phyloP scores from a whole-genome alignment of 116 monocot species.

The Cymodocea nodosa region DNA sequence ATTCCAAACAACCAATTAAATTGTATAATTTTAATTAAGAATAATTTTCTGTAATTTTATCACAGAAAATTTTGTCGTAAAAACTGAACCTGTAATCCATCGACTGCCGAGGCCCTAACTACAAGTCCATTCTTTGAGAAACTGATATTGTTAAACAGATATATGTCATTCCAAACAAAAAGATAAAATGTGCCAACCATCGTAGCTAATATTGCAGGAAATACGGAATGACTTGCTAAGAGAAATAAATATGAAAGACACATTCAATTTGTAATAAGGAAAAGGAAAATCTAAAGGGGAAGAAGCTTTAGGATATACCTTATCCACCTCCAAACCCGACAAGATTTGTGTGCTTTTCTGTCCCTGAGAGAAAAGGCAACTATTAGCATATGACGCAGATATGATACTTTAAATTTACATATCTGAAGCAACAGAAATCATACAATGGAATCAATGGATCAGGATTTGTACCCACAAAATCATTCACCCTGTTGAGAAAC shows the following conservation, averaged over 20 bases:
- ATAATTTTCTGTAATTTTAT: not conserved
- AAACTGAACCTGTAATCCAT: too few relatives aligned
- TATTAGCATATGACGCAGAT: not conserved
- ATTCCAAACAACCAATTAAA: not conserved
- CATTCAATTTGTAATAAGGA: not conserved
- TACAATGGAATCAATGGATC: conserved; percentile 80
- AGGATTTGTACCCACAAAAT: conserved; percentile 61
- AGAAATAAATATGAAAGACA: not conserved
- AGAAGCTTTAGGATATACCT: conserved; percentile 29
- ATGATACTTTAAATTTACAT: not conserved
- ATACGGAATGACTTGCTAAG: not conserved
- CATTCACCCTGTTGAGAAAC: conserved; percentile 48
- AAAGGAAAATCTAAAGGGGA: not conserved
- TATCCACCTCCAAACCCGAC: conserved; percentile 41
- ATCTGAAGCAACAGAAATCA: conserved; percentile 10
- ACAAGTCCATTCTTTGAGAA: too few relatives aligned
- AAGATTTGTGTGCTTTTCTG: conserved; percentile 29
- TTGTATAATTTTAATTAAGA: too few relatives aligned
- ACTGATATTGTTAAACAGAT: too few relatives aligned
- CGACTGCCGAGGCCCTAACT: too few relatives aligned
- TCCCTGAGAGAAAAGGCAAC: conserved; percentile 25
- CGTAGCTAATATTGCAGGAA: not conserved
- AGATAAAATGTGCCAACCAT: too few relatives aligned
- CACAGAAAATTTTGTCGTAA: too few relatives aligned
- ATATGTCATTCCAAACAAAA: too few relatives aligned